phyloP scores from a whole-genome alignment of 805 yeast genomes.

The Wickerhamiella nectarea region DNA sequence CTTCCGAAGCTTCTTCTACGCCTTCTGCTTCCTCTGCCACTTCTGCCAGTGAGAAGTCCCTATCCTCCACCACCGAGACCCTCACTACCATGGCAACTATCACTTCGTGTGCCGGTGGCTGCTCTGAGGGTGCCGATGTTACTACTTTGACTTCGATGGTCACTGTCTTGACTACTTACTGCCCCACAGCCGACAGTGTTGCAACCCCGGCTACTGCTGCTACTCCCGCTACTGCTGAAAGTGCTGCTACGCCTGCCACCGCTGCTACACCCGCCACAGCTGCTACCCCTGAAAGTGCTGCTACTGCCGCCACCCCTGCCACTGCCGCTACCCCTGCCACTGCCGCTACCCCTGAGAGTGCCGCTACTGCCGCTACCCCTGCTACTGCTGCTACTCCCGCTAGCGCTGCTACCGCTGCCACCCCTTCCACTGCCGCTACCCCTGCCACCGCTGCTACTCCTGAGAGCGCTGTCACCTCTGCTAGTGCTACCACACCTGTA shows the following conservation, averaged over 20 bases:
- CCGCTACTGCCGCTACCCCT: neutral
- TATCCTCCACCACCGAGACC: neutral
- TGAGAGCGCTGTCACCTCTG: neutral
- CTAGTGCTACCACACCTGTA: neutral
- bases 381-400: neutral
- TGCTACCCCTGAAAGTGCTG: neutral
- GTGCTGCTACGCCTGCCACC: neutral
- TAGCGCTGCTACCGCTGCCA: neutral
- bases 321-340: neutral
- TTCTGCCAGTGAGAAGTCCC: neutral
- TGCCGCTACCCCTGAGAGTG: neutral
- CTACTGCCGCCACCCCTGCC: neutral
- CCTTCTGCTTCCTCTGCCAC: neutral
- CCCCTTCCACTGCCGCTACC: neutral
- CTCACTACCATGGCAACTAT: conserved; percentile 1
- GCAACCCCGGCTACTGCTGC: neutral
- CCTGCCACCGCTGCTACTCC: neutral
- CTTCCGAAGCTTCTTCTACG: neutral
- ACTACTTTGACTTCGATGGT: conserved; percentile 1
- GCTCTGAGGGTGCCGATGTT: neutral
- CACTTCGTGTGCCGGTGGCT: conserved; percentile 2
- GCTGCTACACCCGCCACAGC: neutral
- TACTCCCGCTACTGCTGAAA: neutral
- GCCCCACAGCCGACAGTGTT: neutral
- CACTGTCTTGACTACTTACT: conserved; percentile 3